Evolutionary conservation across 495 filamentous ascomycete species (phyloP), one percentile per base, ranked within the genome.

Genomic region (Usnea hakonensis): DNA sequence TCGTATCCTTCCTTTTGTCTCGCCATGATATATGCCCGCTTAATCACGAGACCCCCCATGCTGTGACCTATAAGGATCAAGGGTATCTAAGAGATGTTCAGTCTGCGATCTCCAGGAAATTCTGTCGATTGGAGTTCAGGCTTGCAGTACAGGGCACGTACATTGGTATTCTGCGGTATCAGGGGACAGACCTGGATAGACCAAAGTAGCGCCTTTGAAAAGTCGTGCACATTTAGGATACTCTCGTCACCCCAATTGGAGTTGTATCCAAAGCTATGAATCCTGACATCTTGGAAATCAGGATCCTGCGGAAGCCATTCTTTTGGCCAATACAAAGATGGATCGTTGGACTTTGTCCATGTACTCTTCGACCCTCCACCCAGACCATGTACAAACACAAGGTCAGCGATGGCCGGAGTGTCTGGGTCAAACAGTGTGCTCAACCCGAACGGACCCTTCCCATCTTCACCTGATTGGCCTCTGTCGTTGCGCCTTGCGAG

Each of bases 41-140:
- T 85, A 13, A 77, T 75, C 16, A 85, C 77, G 50, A 78, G 71
- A 11, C 81, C 80, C 19, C 81, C 81, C 79, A 82, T 81, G 65
- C 75, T 78, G 66, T 83, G 81, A 10, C 77, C 78, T 21, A 82
- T 69, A 2, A 82, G 62, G 21, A 81, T 67, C 16, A 83, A 72
- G 23, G 70, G 67, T 13, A 71, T 73, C 58, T 69, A 50, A 36
- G 8, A 2, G 21, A 55, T 4, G n/a, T 0, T 44, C 2, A 44
- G 41, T 44, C 41, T 7, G 2, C 6, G 41, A 6, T 21, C n/a
- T 44, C 6, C 38, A 33, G 50, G 5, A 54, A 32, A 19, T 11
- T 10, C 35, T 36, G 3, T 11, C 14, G 19, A n/a, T 21, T 55
- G 52, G 5, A 1, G n/a, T 23, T 35, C 21, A 23, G 26, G 37